These are phyloP conservation scores for Pleurostoma richardsiae DNA, from an alignment of 2,329 filamentous ascomycete species.

Conservation along the genomic window DNA sequence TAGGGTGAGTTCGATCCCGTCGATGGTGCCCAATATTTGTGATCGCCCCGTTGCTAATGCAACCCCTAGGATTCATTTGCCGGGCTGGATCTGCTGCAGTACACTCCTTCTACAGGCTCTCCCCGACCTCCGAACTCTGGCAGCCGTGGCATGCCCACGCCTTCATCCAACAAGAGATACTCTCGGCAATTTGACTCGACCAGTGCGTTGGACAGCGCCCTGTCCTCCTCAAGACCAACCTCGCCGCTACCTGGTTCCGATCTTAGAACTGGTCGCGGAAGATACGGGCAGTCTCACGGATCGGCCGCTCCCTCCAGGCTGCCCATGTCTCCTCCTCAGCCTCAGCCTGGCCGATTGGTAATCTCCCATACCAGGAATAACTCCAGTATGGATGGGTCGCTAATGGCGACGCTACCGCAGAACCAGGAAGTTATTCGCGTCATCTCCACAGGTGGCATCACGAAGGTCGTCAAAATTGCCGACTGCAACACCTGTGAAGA, in stretches of 20 bases:
- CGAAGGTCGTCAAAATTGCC: conserved; percentile 89
- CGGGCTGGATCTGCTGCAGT: conserved; percentile 60
- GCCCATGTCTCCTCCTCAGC: conserved; percentile 59
- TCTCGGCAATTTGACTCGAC: conserved; percentile 54
- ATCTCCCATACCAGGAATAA: conserved; percentile 68
- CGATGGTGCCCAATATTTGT: background rate
- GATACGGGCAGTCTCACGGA: conserved; percentile 52
- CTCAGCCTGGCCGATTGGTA: conserved; percentile 57
- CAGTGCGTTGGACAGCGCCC: conserved; percentile 38
- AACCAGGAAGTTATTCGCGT: conserved; percentile 89
- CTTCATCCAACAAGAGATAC: conserved; percentile 55
- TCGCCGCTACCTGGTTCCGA: conserved; percentile 62
- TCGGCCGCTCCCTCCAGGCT: conserved; percentile 42
- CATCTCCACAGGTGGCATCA: conserved; percentile 86
- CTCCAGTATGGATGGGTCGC: conserved; percentile 78
- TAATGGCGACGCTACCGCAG: conserved; percentile 79
- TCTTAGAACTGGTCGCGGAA: conserved; percentile 45
- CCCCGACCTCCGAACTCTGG: conserved; percentile 55
- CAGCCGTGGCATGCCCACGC: conserved; percentile 37
- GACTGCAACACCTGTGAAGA: conserved; percentile 90
- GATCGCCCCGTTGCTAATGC: conserved; percentile 4
- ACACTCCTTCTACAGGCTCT: conserved; percentile 58
- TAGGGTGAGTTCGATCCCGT: conserved; percentile 53
- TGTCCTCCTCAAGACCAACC: conserved; percentile 60
- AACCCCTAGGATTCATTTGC: conserved; percentile 71